Conservation (phyloP, 352 stramenopile genomes). For the Phytophthora parvispora region DNA sequence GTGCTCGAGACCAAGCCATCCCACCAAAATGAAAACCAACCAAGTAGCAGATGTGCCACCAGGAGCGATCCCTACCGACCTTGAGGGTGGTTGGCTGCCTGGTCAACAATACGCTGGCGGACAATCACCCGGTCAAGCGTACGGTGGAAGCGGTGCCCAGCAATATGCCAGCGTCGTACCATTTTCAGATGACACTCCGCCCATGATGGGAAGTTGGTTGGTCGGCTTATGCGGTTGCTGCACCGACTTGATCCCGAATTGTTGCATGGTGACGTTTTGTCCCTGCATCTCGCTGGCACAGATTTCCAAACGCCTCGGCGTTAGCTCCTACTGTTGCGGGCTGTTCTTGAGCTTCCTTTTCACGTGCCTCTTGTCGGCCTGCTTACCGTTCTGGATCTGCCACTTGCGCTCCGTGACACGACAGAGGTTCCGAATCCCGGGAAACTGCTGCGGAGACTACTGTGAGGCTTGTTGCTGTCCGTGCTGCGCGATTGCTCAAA, state of each 20-base stretch:
- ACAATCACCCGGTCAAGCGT: conserved; percentile 8
- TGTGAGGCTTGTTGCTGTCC: conserved; percentile 49
- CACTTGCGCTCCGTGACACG: conserved; percentile 49
- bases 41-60: conserved; percentile 25
- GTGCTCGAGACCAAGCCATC: background rate
- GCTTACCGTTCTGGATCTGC: conserved; percentile 37
- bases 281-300: conserved; percentile 49
- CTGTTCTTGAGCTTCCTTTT: conserved; percentile 25
- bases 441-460: conserved; percentile 41
- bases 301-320: conserved; percentile 40
- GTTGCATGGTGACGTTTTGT: conserved; percentile 47
- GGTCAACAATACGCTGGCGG: conserved; percentile 1
- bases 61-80: conserved; percentile 17
- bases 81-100: conserved; percentile 27
- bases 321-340: conserved; percentile 29
- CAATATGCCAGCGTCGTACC: conserved; percentile 29
- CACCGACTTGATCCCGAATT: conserved; percentile 47
- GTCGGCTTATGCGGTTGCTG: conserved; percentile 35
- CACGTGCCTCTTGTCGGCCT: conserved; percentile 17
- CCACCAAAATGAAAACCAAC: conserved; percentile 14
- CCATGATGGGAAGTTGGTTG: conserved; percentile 34
- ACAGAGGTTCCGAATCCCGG: conserved; percentile 53
- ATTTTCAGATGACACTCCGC: conserved; percentile 26
- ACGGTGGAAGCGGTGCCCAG: conserved; percentile 13
- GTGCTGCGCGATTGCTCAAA: conserved; percentile 64